These are phyloP conservation scores for Candida dubliniensis DNA, from an alignment of 1,139 yeast species.

Conservation along the genomic window DNA sequence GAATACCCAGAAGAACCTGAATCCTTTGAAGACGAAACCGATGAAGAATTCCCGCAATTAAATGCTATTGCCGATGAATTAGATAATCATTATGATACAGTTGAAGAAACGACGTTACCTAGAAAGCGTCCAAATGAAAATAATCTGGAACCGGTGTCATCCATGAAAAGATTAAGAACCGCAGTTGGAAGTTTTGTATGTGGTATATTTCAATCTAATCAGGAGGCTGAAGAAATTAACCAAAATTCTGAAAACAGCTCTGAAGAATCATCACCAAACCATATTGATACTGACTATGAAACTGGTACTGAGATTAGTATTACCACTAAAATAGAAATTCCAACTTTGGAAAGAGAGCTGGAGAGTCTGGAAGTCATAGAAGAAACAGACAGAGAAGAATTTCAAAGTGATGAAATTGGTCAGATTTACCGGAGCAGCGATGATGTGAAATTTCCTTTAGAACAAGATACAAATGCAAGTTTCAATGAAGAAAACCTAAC, in stretches of 20 bases:
- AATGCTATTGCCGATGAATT: too few species aligned
- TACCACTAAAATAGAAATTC: neutral
- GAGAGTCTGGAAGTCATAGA: neutral
- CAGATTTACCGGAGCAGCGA: too few species aligned
- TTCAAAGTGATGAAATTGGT: too few species aligned
- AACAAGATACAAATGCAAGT: too few species aligned
- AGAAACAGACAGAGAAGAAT: neutral
- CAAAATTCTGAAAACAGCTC: too few species aligned
- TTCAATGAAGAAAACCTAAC: neutral
- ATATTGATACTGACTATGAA: neutral
- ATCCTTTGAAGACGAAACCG: neutral
- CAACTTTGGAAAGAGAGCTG: too few species aligned
- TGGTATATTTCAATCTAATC: neutral
- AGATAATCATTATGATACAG: too few species aligned
- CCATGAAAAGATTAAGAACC: slow-evolving; percentile 7
- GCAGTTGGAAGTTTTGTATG: slow-evolving; percentile 1
- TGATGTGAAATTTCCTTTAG: too few species aligned
- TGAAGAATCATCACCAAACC: too few species aligned
- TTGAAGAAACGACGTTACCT: neutral
- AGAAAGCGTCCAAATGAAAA: neutral
- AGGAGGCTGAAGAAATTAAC: neutral
- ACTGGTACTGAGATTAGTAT: neutral
- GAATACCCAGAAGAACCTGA: slow-evolving; percentile 8
- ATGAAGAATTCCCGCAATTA: neutral
- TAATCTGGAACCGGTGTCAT: slow-evolving; percentile 4